These are phyloP conservation scores for Sphaerulina vaccinii DNA, from an alignment of 2,329 filamentous ascomycete species.

Conservation along the genomic window DNA sequence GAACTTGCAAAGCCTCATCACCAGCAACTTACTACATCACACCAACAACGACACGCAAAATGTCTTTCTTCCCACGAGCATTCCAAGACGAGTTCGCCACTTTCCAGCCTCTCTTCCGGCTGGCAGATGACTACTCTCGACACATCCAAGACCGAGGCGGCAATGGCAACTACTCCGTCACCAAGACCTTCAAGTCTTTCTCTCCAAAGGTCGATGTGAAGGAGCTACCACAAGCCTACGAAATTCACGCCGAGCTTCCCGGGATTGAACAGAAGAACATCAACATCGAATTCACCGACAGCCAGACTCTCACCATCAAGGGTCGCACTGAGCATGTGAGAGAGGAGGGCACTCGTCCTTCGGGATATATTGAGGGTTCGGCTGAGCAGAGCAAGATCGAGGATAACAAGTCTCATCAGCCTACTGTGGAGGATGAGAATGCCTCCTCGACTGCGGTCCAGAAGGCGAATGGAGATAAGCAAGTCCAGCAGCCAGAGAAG, in stretches of 20 bases:
- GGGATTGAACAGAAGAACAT: constrained; percentile 73
- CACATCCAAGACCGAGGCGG: constrained; percentile 33
- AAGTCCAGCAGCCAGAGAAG: constrained; percentile 17
- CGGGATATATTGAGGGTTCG: constrained; percentile 43
- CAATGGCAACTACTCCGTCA: constrained; percentile 14
- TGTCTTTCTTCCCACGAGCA: constrained; percentile 41
- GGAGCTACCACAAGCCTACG: constrained; percentile 66
- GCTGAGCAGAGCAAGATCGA: constrained; percentile 33
- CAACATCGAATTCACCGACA: constrained; percentile 75
- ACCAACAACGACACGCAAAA: constrained; percentile 36
- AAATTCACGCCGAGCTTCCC: constrained; percentile 77
- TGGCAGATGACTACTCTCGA: constrained; percentile 48
- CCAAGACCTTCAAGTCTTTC: constrained; percentile 55
- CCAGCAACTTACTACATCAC: constrained; percentile 26
- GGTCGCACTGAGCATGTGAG: constrained; percentile 67
- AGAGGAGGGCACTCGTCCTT: constrained; percentile 54
- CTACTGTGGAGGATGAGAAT: constrained; percentile 65
- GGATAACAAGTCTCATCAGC: constrained; percentile 48
- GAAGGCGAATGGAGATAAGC: constrained; percentile 37
- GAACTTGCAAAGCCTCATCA: constrained; percentile 27
- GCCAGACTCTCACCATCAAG: constrained; percentile 68
- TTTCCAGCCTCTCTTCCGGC: constrained; percentile 45
- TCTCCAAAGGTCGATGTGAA: constrained; percentile 75
- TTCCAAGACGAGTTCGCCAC: constrained; percentile 37
- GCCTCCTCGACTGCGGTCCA: constrained; percentile 20